Base-by-base conservation (phyloP, 352 stramenopile genomes). In the Globisporangium uncinulatum region DNA sequence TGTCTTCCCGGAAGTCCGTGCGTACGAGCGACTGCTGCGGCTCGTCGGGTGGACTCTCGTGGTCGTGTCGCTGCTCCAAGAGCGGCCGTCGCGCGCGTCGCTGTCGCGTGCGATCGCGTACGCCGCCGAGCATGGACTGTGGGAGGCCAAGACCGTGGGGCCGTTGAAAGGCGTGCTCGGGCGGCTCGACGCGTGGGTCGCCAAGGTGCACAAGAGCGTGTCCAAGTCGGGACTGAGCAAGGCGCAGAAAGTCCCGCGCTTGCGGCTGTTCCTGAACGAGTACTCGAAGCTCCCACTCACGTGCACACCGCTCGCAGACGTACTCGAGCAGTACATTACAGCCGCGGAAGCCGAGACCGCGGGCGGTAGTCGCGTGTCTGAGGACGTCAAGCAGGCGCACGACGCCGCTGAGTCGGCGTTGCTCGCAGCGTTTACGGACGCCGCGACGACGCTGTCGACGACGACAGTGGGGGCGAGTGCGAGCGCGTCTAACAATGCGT, bases 261-360 rank as follows among this genome's bases (percentile, higher is more conserved):
- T 94, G 45, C 91, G 92, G 51, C 54, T 74, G 29, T 62, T 94
- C 14, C 65, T 94, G 65, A 95, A 94, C 59, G 86, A 95, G 56
- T 95, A 95, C 67, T 88, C 83, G 32, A 95, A 95, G 64, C 74
- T 95, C 14, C 86, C 86, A 15, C 57, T 95, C 20, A 92, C 86
- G 13, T 92, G 70, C 49, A 51, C 57, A 10, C 55, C 71, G n/a
- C 63, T 65, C 2, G 50, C 50, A 9, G 53, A 65, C 19, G 67
- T 66, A 10, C 64, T 89, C 32, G 56, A 82, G 51, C 54, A 48
- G 4, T 83, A 79, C 13, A 54, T 73, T 15, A 45, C 65, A 20
- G 51, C 69, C 0, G 66, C 61, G 8, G 67, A 79, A 37, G 48
- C 56, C 11, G 51, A 74, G 14, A 68, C 69, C 7, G 41, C 11